These are phyloP conservation scores for Hemileccinum rubropunctum DNA, from an alignment of 768 basidiomycete species.

Conservation along the genomic window DNA sequence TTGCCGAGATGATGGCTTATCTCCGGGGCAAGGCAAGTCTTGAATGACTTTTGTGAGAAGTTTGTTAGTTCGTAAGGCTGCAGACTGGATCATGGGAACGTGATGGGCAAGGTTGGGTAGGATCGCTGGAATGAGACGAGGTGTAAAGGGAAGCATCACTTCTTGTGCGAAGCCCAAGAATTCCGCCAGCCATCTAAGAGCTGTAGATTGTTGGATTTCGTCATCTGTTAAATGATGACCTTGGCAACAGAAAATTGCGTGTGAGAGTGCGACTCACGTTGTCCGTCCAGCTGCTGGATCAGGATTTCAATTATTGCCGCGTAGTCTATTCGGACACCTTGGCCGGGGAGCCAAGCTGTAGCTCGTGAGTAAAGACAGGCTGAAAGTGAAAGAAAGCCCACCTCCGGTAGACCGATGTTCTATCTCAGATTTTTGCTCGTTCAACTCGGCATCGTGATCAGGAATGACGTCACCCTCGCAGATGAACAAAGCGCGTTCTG, in stretches of 20 bases:
- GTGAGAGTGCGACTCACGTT: conserved; percentile 54
- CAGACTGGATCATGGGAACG: conserved; percentile 81
- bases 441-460: conserved; percentile 40
- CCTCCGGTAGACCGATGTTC: conserved; percentile 66
- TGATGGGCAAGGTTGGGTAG: conserved; percentile 94
- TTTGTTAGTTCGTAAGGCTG: conserved; percentile 84
- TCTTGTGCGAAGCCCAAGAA: conserved; percentile 86
- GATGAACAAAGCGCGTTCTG: conserved; percentile 58
- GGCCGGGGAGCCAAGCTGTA: conserved; percentile 86
- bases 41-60: conserved; percentile 84
- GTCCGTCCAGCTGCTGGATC: conserved; percentile 78
- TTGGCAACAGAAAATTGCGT: conserved; percentile 3
- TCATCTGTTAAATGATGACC: conserved; percentile 49
- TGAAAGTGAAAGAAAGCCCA: conserved; percentile 27
- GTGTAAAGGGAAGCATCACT: conserved; percentile 93
- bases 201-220: conserved; percentile 92
- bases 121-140: conserved; percentile 88
- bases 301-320: conserved; percentile 91
- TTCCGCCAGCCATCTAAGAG: conserved; percentile 90
- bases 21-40: conserved; percentile 70
- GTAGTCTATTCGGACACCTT: conserved; percentile 90
- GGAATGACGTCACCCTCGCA: conserved; percentile 41
- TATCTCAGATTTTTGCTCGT: conserved; percentile 41
- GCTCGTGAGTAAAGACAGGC: conserved; percentile 4
- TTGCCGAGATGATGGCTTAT: conserved; percentile 34